These are phyloP conservation scores for Auriculariales sp. DNA, from an alignment of 768 basidiomycete species.

Conservation along the genomic window DNA sequence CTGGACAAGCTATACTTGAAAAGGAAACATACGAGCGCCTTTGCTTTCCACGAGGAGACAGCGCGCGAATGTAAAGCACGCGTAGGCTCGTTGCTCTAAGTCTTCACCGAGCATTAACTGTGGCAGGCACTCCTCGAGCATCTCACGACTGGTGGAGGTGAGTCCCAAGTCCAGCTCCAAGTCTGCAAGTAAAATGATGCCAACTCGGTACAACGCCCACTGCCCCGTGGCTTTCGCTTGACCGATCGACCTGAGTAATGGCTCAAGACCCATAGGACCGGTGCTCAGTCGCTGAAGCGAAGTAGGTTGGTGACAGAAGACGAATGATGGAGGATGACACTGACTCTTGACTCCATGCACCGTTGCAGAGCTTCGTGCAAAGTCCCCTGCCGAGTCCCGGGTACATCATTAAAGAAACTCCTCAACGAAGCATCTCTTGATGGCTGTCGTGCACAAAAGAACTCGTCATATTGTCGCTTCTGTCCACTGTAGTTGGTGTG, in stretches of 20 bases:
- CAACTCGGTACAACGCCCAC: slow-evolving; percentile 50
- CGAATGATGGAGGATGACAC: not conserved
- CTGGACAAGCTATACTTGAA: not conserved
- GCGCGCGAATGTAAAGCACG: slow-evolving; percentile 58
- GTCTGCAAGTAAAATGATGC: slow-evolving; percentile 62
- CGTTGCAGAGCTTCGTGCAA: slow-evolving; percentile 28
- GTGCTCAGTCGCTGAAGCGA: slow-evolving; percentile 59
- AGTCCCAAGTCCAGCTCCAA: slow-evolving; percentile 65
- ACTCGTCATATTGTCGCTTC: slow-evolving; percentile 47
- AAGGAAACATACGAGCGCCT: slow-evolving; percentile 3
- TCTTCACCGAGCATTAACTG: slow-evolving; percentile 68
- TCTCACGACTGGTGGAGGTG: slow-evolving; percentile 43
- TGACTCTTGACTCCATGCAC: slow-evolving; percentile 4
- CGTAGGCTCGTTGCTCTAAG: slow-evolving; percentile 61
- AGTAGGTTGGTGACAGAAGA: no score
- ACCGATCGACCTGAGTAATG: slow-evolving; percentile 60
- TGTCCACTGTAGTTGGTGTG: slow-evolving; percentile 35
- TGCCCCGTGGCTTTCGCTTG: slow-evolving; percentile 65
- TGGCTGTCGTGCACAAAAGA: slow-evolving; percentile 45
- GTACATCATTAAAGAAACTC: slow-evolving; percentile 37
- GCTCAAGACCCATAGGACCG: slow-evolving; percentile 44
- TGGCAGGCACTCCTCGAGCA: slow-evolving; percentile 70
- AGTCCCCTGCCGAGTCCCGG: slow-evolving; percentile 20
- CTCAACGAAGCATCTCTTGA: slow-evolving; percentile 36
- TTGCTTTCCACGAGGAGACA: slow-evolving; percentile 42